These are phyloP conservation scores for Botrytis elliptica DNA, from an alignment of 2,329 filamentous ascomycete genomes.

Conservation along the genomic window DNA sequence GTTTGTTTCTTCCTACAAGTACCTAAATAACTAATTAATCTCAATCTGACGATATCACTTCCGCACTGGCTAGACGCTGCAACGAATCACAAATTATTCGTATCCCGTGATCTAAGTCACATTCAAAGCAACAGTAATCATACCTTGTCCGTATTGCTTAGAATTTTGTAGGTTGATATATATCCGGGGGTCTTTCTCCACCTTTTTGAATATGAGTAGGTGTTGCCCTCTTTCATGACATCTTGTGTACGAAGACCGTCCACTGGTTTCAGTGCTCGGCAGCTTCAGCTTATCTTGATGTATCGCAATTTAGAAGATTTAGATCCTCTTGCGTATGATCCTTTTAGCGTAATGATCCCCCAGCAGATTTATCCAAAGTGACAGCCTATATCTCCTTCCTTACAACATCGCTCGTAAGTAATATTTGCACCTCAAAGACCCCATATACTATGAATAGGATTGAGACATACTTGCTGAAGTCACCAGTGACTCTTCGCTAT, in stretches of 20 bases:
- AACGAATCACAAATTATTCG: not conserved
- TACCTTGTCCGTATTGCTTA: not conserved
- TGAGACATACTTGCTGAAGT: not conserved
- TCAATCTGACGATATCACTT: not conserved
- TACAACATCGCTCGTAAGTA: not conserved
- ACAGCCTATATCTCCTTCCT: not conserved
- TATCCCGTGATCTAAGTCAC: accelerated
- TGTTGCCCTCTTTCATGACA: not conserved
- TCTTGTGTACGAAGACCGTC: not conserved
- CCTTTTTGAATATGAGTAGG: not conserved
- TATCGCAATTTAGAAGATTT: not conserved
- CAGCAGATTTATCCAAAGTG: accelerated
- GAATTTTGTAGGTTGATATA: not conserved
- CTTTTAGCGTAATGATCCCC: no score
- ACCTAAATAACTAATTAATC: no score
- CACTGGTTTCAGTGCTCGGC: not conserved
- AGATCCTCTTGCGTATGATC: not conserved
- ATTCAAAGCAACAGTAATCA: no score
- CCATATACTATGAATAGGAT: no score
- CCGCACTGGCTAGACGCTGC: not conserved
- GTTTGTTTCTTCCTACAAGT: not conserved
- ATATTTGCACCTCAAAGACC: not conserved
- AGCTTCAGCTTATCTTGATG: accelerated
- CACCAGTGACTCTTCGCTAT: not conserved
- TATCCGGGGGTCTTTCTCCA: not conserved